Evolutionary conservation across 208 protist species (phyloP).

Genomic region (Acanthamoeba culbertsoni): DNA sequence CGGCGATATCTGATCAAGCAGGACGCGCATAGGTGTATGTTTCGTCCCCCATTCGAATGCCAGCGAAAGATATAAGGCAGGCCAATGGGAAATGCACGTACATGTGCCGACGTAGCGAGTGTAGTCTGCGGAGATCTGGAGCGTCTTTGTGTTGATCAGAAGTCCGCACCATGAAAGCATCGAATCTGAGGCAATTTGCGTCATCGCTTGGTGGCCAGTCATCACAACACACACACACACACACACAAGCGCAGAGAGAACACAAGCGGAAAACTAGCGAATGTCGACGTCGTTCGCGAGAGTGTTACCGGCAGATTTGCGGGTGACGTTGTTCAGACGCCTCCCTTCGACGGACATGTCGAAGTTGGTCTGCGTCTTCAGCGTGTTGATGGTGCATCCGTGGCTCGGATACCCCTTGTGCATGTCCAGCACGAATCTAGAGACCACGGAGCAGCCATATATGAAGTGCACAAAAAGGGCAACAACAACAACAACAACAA

Average conservation of each 20-base stretch:
- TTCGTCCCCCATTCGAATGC: background rate
- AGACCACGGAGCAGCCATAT: no score
- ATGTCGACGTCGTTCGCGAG: background rate
- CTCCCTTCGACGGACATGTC: background rate
- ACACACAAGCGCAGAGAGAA: background rate
- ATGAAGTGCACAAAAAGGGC: no score
- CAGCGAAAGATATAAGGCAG: background rate
- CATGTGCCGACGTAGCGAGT: constrained; percentile 20
- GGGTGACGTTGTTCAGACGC: background rate
- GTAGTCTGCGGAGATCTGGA: constrained; percentile 49
- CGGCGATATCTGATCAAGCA: background rate
- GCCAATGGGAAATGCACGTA: background rate
- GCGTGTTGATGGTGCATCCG: constrained; percentile 41
- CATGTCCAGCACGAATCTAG: constrained; percentile 49
- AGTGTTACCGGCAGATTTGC: background rate
- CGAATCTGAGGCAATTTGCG: background rate
- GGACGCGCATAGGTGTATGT: no score
- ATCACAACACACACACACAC: background rate
- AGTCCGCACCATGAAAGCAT: constrained; percentile 48
- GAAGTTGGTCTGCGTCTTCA: constrained; percentile 51
- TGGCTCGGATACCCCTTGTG: constrained; percentile 41
- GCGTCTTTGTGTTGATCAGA: constrained; percentile 45
- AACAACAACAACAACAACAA: no score
- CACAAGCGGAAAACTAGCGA: background rate
- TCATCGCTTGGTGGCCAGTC: background rate